A percentile compares a stretch with the other conserved stretches of the same genome.
These are phyloP conservation scores for Jamesozyma lodderae DNA, from an alignment of 805 yeast species.

Conservation along the genomic window DNA sequence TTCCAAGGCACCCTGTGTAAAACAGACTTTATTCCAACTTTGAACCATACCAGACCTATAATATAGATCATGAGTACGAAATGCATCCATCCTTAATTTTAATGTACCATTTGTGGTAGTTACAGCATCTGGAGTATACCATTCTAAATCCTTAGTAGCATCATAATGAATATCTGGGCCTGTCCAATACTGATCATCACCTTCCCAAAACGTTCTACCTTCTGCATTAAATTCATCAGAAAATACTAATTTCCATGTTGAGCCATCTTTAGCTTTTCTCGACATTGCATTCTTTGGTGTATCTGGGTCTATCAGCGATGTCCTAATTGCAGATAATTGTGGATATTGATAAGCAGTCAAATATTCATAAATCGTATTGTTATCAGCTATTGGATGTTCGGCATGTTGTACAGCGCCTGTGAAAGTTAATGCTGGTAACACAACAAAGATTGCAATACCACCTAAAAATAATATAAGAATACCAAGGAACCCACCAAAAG, in stretches of 20 bases:
- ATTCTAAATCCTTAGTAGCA: conserved; percentile 84
- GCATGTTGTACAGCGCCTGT: conserved; percentile 48
- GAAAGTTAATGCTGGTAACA: conserved; percentile 77
- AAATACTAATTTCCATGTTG: conserved; percentile 67
- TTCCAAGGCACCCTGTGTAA: conserved; percentile 74
- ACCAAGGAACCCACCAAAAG: conserved; percentile 55
- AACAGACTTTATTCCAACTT: conserved; percentile 86
- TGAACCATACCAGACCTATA: conserved; percentile 91
- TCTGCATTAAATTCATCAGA: conserved; percentile 86
- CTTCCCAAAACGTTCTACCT: conserved; percentile 83
- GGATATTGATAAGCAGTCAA: conserved; percentile 46
- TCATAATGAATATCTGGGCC: conserved; percentile 78
- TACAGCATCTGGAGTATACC: conserved; percentile 91
- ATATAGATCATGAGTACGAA: conserved; percentile 61
- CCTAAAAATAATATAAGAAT: conserved; percentile 50
- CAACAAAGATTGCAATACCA: conserved; percentile 57
- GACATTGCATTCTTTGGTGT: conserved; percentile 45
- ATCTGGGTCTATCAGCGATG: conserved; percentile 50
- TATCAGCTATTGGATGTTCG: background rate
- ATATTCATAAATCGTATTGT: conserved; percentile 31
- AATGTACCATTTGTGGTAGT: conserved; percentile 69
- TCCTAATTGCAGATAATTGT: conserved; percentile 42
- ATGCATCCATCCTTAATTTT: conserved; percentile 68
- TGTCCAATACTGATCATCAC: conserved; percentile 87
- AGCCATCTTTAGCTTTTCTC: conserved; percentile 50